A percentile compares a stretch with the other conserved stretches of the same genome.
phyloP scores from a whole-genome alignment of 2,329 filamentous ascomycete species.

The Colletotrichum sp. region DNA sequence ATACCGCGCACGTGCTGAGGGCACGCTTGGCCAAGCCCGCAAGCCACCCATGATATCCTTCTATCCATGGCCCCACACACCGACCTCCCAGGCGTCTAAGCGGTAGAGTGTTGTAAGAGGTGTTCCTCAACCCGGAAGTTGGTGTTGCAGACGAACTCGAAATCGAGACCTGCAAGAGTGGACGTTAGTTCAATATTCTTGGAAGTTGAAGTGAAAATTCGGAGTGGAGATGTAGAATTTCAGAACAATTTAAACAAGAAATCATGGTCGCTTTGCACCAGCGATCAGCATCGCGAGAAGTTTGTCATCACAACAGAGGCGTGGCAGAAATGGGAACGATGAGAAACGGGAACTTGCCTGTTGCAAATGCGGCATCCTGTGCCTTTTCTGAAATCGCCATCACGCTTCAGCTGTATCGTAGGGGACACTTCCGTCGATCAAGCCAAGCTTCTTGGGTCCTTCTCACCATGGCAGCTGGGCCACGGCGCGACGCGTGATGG shows the following conservation, averaged over 20 bases:
- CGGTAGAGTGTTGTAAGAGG: not conserved
- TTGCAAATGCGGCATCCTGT: not conserved
- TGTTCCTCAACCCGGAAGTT: not conserved
- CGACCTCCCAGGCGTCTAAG: not conserved
- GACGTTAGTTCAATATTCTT: not conserved
- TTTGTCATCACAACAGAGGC: not conserved
- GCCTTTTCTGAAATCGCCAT: too few relatives aligned
- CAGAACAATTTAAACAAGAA: not conserved
- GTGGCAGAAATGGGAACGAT: not conserved
- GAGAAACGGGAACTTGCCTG: not conserved
- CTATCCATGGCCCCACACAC: not conserved
- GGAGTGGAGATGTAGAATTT: not conserved
- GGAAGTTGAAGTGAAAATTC: accelerated
- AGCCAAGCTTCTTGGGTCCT: too few relatives aligned
- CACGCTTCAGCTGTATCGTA: too few relatives aligned
- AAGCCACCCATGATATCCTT: not conserved
- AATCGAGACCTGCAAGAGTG: not conserved
- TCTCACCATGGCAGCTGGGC: not conserved
- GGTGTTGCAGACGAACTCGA: not conserved
- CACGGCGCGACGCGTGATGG: not conserved
- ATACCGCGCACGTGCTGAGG: not conserved
- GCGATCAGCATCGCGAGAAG: not conserved
- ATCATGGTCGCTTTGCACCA: not conserved
- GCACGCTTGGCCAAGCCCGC: not conserved
- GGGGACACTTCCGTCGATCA: too few relatives aligned